Evolutionary conservation across 2,329 filamentous ascomycete genomes (phyloP).

Genomic region (Gaeumannomyces tritici): DNA sequence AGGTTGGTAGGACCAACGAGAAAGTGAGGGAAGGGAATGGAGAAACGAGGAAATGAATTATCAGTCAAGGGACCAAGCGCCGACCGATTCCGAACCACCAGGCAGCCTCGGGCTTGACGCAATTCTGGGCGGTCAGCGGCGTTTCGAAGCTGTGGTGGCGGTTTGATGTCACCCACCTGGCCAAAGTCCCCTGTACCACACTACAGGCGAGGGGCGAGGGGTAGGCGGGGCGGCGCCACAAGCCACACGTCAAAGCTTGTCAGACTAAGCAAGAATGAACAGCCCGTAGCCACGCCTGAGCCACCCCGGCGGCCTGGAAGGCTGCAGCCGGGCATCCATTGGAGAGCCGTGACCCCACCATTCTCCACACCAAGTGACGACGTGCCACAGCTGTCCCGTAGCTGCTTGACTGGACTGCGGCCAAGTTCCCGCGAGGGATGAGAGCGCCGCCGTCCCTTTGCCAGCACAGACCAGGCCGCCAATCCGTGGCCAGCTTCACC

Average conservation of each 20-base stretch:
- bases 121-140: background rate
- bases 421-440: background rate
- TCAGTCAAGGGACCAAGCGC: background rate
- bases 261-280: background rate
- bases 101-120: background rate
- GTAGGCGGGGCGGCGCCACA: background rate
- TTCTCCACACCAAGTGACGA: background rate
- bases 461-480: background rate
- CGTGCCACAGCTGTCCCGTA: background rate
- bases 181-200: background rate
- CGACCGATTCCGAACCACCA: background rate
- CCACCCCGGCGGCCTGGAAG: background rate
- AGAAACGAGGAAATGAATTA: background rate
- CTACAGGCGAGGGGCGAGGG: too few relatives aligned
- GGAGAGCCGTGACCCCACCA: background rate
- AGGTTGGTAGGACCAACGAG: background rate
- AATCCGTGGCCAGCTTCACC: background rate
- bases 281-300: background rate
- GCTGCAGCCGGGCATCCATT: background rate
- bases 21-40: background rate
- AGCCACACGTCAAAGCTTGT: background rate
- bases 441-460: background rate
- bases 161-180: background rate
- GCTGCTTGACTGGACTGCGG: background rate
- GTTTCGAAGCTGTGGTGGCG: background rate